A percentile compares a stretch with the other conserved stretches of the same genome.
phyloP scores from a whole-genome alignment of 2,329 filamentous ascomycete species.

The Neofusicoccum cordaticola region DNA sequence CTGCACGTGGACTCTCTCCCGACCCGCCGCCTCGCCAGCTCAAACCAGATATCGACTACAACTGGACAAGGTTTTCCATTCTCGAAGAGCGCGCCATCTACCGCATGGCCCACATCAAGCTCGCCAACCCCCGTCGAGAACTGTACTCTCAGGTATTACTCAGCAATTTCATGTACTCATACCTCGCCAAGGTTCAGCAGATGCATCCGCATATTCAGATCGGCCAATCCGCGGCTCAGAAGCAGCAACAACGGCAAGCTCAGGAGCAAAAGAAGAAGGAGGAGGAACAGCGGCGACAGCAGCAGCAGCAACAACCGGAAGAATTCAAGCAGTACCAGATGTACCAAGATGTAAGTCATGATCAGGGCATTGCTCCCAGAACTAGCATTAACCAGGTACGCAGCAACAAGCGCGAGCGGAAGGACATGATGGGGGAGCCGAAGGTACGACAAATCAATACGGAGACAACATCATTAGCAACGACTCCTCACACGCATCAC shows the following conservation, averaged over 20 bases:
- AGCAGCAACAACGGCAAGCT: slow-evolving; percentile 60
- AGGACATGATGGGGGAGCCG: slow-evolving; percentile 20
- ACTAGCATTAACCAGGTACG: background rate
- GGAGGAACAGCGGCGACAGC: slow-evolving; percentile 30
- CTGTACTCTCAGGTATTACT: slow-evolving; percentile 92
- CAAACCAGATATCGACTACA: slow-evolving; percentile 87
- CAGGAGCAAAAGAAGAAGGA: slow-evolving; percentile 40
- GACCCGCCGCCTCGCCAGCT: slow-evolving; percentile 69
- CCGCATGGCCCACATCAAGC: slow-evolving; percentile 96
- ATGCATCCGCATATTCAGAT: slow-evolving; percentile 97
- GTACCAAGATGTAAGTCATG: slow-evolving; percentile 32
- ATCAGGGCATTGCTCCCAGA: background rate
- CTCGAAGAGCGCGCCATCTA: slow-evolving; percentile 96
- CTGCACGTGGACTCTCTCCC: slow-evolving; percentile 72
- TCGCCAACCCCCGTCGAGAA: slow-evolving; percentile 91
- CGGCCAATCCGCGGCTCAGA: slow-evolving; percentile 73
- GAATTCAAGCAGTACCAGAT: slow-evolving; percentile 40
- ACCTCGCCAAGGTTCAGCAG: slow-evolving; percentile 95
- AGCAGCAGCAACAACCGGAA: slow-evolving; percentile 38
- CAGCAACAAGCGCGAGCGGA: slow-evolving; percentile 25
- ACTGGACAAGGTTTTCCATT: slow-evolving; percentile 93
- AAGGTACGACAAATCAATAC: slow-evolving; percentile 26
- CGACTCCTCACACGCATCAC: slow-evolving; percentile 16
- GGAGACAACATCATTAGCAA: slow-evolving; percentile 10
- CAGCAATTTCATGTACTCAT: slow-evolving; percentile 99